Percentiles rank a stretch among this genome's conserved stretches.
Evolutionary conservation across 2,329 filamentous ascomycete genomes (phyloP).

Genomic region (Alternaria solani): DNA sequence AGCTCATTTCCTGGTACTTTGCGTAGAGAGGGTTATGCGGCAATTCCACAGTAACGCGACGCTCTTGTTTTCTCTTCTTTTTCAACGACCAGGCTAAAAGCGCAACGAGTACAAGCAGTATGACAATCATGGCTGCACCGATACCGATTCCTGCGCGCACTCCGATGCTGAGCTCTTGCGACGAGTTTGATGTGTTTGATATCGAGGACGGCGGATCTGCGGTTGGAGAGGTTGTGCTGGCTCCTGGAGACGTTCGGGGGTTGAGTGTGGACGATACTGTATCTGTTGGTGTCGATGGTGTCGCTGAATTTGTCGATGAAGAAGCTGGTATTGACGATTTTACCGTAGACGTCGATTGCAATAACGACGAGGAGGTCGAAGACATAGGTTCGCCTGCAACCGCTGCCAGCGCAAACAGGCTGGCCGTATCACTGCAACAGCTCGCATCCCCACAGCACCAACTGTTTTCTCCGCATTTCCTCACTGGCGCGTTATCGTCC

Average conservation of each 20-base stretch:
- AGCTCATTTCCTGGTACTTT: neutral
- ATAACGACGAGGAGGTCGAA: neutral
- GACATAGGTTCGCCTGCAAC: neutral
- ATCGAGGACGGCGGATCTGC: neutral
- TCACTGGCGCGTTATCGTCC: neutral
- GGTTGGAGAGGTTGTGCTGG: neutral
- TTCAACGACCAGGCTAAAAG: neutral
- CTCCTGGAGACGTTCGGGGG: too few species aligned
- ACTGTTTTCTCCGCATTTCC: neutral
- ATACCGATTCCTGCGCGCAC: conserved; percentile 2
- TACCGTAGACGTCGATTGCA: too few species aligned
- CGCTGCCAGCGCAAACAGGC: neutral
- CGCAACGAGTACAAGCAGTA: neutral
- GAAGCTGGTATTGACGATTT: too few species aligned
- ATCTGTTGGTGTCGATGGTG: too few species aligned
- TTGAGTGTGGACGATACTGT: too few species aligned
- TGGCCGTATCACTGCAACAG: neutral
- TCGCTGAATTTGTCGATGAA: too few species aligned
- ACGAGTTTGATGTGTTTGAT: neutral
- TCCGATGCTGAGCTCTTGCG: neutral
- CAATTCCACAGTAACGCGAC: neutral
- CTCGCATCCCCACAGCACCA: neutral
- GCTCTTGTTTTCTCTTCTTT: neutral
- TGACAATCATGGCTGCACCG: neutral
- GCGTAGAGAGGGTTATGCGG: neutral